These are phyloP conservation scores for Penicillium silybi DNA, from an alignment of 495 filamentous ascomycete genomes.

Conservation along the genomic window DNA sequence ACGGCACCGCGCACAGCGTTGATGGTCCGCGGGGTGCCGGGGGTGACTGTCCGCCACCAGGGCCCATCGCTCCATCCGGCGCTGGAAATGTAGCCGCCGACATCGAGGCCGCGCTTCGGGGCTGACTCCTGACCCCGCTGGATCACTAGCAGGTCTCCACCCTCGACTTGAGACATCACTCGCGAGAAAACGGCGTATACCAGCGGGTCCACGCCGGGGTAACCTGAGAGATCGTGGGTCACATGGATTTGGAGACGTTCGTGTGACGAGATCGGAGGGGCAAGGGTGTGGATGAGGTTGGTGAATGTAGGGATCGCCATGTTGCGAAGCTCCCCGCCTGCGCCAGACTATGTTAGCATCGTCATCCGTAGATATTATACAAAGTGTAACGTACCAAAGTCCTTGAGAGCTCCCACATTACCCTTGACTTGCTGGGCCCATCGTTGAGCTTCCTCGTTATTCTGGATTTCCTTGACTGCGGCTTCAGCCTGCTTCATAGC, in stretches of 20 bases:
- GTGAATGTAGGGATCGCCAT: conserved; percentile 93
- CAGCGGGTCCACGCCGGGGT: conserved; percentile 89
- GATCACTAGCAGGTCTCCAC: conserved; percentile 93
- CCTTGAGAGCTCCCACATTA: conserved; percentile 78
- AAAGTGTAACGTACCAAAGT: conserved; percentile 61
- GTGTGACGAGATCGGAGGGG: conserved; percentile 94
- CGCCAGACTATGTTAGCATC: conserved; percentile 17
- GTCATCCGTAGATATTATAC: not conserved
- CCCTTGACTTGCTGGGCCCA: conserved; percentile 95
- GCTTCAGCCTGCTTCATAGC: conserved; percentile 94
- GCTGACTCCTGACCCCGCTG: conserved; percentile 86
- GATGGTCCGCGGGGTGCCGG: conserved; percentile 63
- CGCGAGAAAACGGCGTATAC: conserved; percentile 91
- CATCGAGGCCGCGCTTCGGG: conserved; percentile 58
- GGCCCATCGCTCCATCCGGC: conserved; percentile 84
- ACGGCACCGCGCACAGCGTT: conserved; percentile 73
- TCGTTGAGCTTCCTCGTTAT: conserved; percentile 91
- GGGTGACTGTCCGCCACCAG: conserved; percentile 80
- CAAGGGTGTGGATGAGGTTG: conserved; percentile 87
- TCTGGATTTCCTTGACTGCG: conserved; percentile 89
- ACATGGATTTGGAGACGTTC: conserved; percentile 98
- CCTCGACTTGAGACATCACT: conserved; percentile 98
- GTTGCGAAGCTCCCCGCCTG: conserved; percentile 85
- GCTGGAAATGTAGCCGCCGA: conserved; percentile 48
- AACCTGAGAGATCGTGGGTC: conserved; percentile 90